Conservation (phyloP, 2,329 filamentous ascomycete species). For the Cyphellophora europaea region DNA sequence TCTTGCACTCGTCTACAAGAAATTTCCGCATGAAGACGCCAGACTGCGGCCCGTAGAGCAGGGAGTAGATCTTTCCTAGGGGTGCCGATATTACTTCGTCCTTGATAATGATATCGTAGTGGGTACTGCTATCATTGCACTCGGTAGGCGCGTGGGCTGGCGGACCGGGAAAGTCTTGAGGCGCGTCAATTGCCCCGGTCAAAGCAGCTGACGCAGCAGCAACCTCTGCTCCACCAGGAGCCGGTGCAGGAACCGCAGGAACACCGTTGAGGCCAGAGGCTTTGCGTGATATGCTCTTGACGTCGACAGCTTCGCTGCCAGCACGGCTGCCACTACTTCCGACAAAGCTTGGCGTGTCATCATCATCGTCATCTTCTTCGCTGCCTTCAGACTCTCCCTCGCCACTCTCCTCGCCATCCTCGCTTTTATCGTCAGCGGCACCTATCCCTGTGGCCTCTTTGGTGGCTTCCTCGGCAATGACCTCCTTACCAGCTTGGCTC, state of each 20-base stretch:
- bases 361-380: conserved; percentile 36
- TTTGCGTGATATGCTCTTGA: conserved; percentile 59
- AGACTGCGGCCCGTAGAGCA: conserved; percentile 78
- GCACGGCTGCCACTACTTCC: conserved; percentile 46
- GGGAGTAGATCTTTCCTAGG: conserved; percentile 79
- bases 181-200: conserved; percentile 8
- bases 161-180: conserved; percentile 74
- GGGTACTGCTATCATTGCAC: conserved; percentile 66
- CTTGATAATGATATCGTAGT: conserved; percentile 76
- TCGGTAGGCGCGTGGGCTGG: conserved; percentile 72
- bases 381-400: conserved; percentile 53
- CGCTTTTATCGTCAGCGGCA: conserved; percentile 40
- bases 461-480: conserved; percentile 59
- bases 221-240: conserved; percentile 18
- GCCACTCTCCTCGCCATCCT: conserved; percentile 65
- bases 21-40: conserved; percentile 77
- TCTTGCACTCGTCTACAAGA: conserved; percentile 70
- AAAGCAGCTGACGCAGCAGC: conserved; percentile 19
- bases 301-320: conserved; percentile 40
- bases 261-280: conserved; percentile 46
- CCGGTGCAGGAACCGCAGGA: conserved; percentile 27
- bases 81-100: conserved; percentile 83
- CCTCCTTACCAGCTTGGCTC: conserved; percentile 74
- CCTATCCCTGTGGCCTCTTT: conserved; percentile 74
- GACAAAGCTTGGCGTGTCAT: conserved; percentile 51